Percentiles rank a stretch among this genome's conserved stretches.
These are phyloP conservation scores for Amphicarpaea edgeworthii DNA, from an alignment of 306 rosid genomes.

Conservation along the genomic window DNA sequence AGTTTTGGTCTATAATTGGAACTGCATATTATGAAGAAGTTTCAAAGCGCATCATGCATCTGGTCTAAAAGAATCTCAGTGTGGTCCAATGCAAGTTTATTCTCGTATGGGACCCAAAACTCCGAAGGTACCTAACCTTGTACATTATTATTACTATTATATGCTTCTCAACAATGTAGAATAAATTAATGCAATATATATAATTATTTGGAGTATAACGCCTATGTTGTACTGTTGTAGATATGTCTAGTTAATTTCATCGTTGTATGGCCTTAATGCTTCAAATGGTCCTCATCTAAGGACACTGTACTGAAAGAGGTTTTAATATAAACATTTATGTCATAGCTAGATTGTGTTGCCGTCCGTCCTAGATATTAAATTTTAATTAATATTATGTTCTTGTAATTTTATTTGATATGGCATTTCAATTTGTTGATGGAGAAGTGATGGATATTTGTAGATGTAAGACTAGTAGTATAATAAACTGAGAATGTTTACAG, in stretches of 20 bases:
- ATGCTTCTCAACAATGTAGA: too few species aligned
- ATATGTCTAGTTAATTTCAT: constrained; percentile 1
- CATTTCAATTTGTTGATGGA: constrained; percentile 16
- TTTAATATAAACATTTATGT: background rate
- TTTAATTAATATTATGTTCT: background rate
- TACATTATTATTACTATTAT: background rate
- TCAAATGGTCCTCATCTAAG: background rate
- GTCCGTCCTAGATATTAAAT: constrained; percentile 7
- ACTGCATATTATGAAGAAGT: background rate
- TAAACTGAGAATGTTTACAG: constrained; percentile 12
- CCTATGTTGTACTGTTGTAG: background rate
- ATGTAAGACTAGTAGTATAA: constrained; percentile 8
- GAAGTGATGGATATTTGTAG: background rate
- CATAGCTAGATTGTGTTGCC: constrained; percentile 26
- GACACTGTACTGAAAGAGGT: background rate
- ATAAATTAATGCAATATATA: too few species aligned
- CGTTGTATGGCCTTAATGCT: background rate
- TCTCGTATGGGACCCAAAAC: constrained; percentile 35
- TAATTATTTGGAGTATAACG: background rate
- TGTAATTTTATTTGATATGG: too few species aligned
- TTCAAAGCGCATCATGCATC: constrained; percentile 1
- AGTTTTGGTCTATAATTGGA: background rate
- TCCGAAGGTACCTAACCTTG: constrained; percentile 25
- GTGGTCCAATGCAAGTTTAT: constrained; percentile 40
- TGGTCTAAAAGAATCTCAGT: constrained; percentile 8